Base-by-base conservation (phyloP, 2,329 filamentous ascomycete species). In the Cladosporium halotolerans region DNA sequence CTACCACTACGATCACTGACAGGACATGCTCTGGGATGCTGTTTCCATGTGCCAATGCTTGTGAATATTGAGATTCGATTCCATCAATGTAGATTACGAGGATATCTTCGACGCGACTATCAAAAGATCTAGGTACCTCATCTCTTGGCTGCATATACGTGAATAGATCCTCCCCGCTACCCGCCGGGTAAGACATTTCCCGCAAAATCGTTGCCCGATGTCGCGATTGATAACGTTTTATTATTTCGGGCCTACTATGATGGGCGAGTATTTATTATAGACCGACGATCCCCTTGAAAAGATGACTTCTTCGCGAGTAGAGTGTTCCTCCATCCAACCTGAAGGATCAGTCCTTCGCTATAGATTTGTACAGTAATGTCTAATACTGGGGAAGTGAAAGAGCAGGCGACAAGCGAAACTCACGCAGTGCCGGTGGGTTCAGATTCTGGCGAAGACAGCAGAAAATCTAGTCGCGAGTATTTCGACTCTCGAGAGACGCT, bases 141-240 rank as follows among this genome's bases (percentile, higher is more conserved):
- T 28, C 23, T 28, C 23, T 28, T 28, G 23, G 23, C 23, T 28
- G 23, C 23, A 28, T 28, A 28, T 28, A 28, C 34, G 36, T 19
- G 38, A 51, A 51, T 44, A 44, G 48, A 44, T 44, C n/a, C 28
- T 36, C 38, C 41, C 46, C 46, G 36, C 23, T 42, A 41, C 9
- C 19, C 18, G n/a, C 36, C 38, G 48, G 48, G 9, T 51, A 51
- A 51, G 48, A 51, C 48, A 51, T 44, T 38, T 51, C 2, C 48
- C 48, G 19, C 23, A 28, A 23, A 28, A n/a, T 28, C 40, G 16
- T 19, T 38, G n/a, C 23, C 48, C 40, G 32, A 44, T 31, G 48
- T 51, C 18, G 39, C 39, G 40, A 51, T 43, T 51, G 48, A 44
- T 51, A 51, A 43, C 40, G 40, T 43, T 51, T 51, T 51, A 8